Percentiles rank a stretch among this genome's conserved stretches.
phyloP scores from a whole-genome alignment of 2,329 filamentous ascomycete genomes.

The Berkeleyomyces rouxiae region DNA sequence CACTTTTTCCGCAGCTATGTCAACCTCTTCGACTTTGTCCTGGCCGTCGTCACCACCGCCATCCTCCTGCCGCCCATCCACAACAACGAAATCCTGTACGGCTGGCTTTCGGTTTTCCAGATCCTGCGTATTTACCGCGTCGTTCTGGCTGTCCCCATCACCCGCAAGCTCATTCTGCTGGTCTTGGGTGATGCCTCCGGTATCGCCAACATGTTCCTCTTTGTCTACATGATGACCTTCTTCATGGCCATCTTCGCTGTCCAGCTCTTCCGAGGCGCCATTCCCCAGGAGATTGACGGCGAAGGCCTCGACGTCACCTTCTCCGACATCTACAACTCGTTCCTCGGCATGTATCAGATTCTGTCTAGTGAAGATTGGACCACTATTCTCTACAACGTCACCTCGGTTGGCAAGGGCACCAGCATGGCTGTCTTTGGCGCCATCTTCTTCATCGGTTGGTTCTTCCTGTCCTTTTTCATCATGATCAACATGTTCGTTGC shows the following conservation, averaged over 20 bases:
- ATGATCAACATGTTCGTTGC: slow-evolving; percentile 99
- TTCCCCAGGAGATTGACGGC: slow-evolving; percentile 49
- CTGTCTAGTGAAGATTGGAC: slow-evolving; percentile 97
- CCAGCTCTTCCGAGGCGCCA: slow-evolving; percentile 79
- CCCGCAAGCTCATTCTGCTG: slow-evolving; percentile 66
- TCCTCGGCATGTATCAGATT: slow-evolving; percentile 94
- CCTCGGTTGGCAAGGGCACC: slow-evolving; percentile 44
- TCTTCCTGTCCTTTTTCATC: slow-evolving; percentile 88
- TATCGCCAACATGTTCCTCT: slow-evolving; percentile 86
- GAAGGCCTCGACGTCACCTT: slow-evolving; percentile 58
- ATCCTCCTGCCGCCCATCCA: slow-evolving; percentile 76
- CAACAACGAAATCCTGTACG: slow-evolving; percentile 53
- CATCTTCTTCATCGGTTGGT: slow-evolving; percentile 85
- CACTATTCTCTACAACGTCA: slow-evolving; percentile 65
- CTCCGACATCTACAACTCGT: slow-evolving; percentile 83
- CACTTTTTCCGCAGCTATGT: slow-evolving; percentile 55
- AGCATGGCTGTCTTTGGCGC: slow-evolving; percentile 86
- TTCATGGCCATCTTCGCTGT: slow-evolving; percentile 83
- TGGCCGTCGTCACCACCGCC: slow-evolving; percentile 67
- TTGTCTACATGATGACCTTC: slow-evolving; percentile 91
- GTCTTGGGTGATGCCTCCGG: slow-evolving; percentile 84
- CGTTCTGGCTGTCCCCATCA: slow-evolving; percentile 76
- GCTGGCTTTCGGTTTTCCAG: slow-evolving; percentile 85
- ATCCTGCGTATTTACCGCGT: slow-evolving; percentile 83
- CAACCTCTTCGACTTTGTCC: slow-evolving; percentile 64